A percentile compares a stretch with the other conserved stretches of the same genome.
These are phyloP conservation scores for Phialophora verrucosa DNA, from an alignment of 2,329 filamentous ascomycete genomes.

Conservation along the genomic window DNA sequence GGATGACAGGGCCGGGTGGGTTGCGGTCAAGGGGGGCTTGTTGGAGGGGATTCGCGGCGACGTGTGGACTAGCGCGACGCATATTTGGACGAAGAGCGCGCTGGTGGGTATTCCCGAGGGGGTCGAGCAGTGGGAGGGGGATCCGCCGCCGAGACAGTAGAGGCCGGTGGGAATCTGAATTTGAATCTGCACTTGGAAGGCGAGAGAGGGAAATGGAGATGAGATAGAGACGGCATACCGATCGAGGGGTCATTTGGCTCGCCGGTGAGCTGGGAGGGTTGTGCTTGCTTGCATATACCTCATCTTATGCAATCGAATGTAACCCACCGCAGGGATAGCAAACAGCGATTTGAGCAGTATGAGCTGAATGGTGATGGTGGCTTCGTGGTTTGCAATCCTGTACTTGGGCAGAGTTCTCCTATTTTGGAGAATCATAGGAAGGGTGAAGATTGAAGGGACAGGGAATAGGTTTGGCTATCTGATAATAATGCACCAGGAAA, in stretches of 20 bases:
- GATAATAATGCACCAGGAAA: background rate
- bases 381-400: background rate
- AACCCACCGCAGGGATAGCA: too few relatives aligned
- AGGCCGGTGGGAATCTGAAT: too few relatives aligned
- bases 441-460: background rate
- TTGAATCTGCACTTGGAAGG: background rate
- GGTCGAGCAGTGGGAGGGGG: constrained; percentile 62
- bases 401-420: background rate
- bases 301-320: too few relatives aligned
- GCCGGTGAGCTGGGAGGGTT: too few relatives aligned
- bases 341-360: background rate
- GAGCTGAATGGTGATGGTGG: background rate
- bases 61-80: constrained; percentile 63
- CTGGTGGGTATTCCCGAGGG: constrained; percentile 73
- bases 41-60: constrained; percentile 67
- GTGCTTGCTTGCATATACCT: too few relatives aligned
- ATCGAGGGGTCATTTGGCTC: too few relatives aligned
- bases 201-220: background rate
- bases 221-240: background rate
- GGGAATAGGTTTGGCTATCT: background rate
- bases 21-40: constrained; percentile 71
- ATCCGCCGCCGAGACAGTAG: constrained; percentile 45
- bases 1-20: constrained; percentile 66
- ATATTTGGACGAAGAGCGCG: constrained; percentile 71
- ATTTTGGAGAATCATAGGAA: background rate